A percentile compares a stretch with the other conserved stretches of the same genome.
phyloP scores from a whole-genome alignment of 345 rosid species.

The Ceriops decandra region DNA sequence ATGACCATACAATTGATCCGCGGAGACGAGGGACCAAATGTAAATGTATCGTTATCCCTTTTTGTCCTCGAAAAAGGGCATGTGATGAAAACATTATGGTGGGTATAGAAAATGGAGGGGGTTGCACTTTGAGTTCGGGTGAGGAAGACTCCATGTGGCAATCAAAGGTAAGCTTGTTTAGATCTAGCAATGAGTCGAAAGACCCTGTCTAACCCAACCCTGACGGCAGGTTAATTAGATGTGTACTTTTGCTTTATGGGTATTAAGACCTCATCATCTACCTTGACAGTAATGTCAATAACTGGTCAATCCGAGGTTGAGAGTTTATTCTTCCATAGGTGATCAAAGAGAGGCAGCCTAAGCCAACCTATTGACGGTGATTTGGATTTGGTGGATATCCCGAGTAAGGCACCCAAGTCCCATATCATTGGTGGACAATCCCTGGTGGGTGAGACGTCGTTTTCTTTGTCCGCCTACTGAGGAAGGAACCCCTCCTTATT shows the following conservation, averaged over 20 bases:
- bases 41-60: neutral
- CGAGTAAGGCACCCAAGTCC: neutral
- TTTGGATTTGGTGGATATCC: neutral
- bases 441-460: slow-evolving; percentile 26
- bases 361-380: neutral
- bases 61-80: neutral
- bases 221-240: neutral
- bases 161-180: neutral
- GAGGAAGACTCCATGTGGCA: neutral
- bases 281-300: neutral
- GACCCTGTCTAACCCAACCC: neutral
- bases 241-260: neutral
- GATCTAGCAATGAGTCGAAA: neutral
- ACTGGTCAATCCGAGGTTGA: neutral
- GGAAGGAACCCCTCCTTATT: neutral
- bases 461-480: slow-evolving; percentile 9
- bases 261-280: neutral
- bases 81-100: neutral
- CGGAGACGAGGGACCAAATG: neutral
- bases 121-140: neutral
- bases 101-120: neutral
- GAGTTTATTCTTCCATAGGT: neutral
- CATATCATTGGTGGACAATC: slow-evolving; percentile 19
- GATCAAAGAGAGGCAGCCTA: slow-evolving; percentile 10
- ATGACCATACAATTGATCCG: slow-evolving; percentile 4